Evolutionary conservation across 2,329 filamentous ascomycete species (phyloP).

Genomic region (Chaetomiaceae sp.): DNA sequence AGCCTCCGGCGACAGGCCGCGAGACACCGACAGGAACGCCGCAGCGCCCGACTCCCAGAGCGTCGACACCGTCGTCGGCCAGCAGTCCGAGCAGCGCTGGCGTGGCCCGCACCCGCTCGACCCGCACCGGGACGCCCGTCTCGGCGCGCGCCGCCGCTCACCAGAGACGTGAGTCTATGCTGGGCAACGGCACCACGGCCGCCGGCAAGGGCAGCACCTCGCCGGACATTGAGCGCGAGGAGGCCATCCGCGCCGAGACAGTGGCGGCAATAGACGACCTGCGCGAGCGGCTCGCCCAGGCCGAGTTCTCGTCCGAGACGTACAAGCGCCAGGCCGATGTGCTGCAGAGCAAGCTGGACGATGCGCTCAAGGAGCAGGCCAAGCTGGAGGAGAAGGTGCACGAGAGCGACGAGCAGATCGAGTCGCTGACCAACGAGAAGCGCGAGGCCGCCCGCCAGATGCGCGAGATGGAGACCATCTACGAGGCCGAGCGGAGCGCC

Average conservation of each 20-base stretch:
- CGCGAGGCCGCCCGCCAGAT: constrained; percentile 76
- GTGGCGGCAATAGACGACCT: constrained; percentile 76
- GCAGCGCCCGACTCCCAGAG: constrained; percentile 31
- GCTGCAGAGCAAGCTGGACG: constrained; percentile 78
- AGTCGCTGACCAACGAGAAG: constrained; percentile 76
- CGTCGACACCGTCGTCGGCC: constrained; percentile 44
- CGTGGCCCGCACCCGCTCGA: constrained; percentile 55
- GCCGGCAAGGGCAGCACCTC: constrained; percentile 35
- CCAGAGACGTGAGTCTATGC: constrained; percentile 48
- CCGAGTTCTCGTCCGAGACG: constrained; percentile 71
- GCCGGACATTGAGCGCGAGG: constrained; percentile 45
- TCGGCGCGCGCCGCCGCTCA: constrained; percentile 67
- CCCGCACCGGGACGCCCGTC: constrained; percentile 58
- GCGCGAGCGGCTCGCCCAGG: constrained; percentile 73
- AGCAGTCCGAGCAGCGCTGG: constrained; percentile 34
- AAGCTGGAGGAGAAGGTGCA: constrained; percentile 84
- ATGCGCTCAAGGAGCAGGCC: constrained; percentile 73
- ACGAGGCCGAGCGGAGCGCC: constrained; percentile 81
- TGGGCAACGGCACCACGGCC: constrained; percentile 34
- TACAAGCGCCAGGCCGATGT: constrained; percentile 80
- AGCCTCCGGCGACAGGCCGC: constrained; percentile 43
- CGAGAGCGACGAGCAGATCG: constrained; percentile 77
- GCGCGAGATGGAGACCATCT: constrained; percentile 86
- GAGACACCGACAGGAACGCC: constrained; percentile 39
- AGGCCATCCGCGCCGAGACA: constrained; percentile 73